Base-by-base conservation (phyloP, 2,329 filamentous ascomycete genomes). In the Neopestalotiopsis sp. region DNA sequence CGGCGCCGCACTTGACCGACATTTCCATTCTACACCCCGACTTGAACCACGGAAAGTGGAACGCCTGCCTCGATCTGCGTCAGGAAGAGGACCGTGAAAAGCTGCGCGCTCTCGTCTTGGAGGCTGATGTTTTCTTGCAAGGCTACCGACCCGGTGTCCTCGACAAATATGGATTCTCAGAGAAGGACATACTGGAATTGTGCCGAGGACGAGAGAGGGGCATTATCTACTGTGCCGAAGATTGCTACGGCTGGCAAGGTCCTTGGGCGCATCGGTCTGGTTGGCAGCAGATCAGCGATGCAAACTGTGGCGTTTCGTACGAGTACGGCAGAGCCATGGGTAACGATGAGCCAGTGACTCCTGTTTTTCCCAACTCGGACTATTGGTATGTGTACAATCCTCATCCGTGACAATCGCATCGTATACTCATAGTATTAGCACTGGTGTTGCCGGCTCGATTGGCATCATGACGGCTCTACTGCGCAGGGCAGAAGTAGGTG, bases 271-370 rank as follows among this genome's bases (percentile, higher is more conserved):
- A 81, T 38, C 76, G 85, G 4, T 82, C 78, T 49, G 85, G 85
- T 1, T 88, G 85, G 85, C 86, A 88, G 75, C 84, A 86, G 72
- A 86, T 88, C 67, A 82, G 80, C 38, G 84, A 88, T 72, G 82
- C 83, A 3, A 78, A 74, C 68, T 80, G 77, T 66, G 85, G 85
- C 34, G 81, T 86, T 0, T 85, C 83, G 0, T 77, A 80, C 67
- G 81, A 78, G 34, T 86, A 82, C 71, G 85, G 83, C 0, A 74
- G 79, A 42, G 84, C 83, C 0, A 86, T 79, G 77, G 78, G 78
- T 0, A 68, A 73, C 4, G 71, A 77, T 20, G 76, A 77, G 63
- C 67, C 75, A 1, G 74, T 78, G 1, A 76, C 74, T 0, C 76
- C 77, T 4, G 72, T 75, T 0, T 77, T 79, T n/a, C 77, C 77